A percentile compares a stretch with the other conserved stretches of the same genome.
phyloP scores from a whole-genome alignment of 179 eudicot species.

The Carnegiea gigantea region DNA sequence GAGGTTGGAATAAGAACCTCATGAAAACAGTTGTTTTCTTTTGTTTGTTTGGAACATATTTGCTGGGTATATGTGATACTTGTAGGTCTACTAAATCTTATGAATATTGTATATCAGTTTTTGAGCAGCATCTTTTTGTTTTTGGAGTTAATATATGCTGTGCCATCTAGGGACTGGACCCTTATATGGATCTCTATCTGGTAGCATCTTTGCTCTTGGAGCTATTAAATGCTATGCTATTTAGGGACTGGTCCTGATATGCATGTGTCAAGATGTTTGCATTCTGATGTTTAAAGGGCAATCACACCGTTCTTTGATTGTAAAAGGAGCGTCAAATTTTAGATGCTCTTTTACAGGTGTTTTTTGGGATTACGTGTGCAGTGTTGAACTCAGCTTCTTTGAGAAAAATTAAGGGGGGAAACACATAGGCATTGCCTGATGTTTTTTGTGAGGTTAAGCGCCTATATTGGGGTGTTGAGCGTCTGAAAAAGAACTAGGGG shows the following conservation, averaged over 20 bases:
- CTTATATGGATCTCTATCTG: no score
- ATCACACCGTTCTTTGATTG: slow-evolving; percentile 21
- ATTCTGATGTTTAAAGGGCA: slow-evolving; percentile 11
- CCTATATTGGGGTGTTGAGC: neutral
- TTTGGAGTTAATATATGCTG: no score
- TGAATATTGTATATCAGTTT: neutral
- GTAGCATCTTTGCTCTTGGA: neutral
- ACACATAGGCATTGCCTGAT: no score
- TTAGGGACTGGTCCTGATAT: slow-evolving; percentile 31
- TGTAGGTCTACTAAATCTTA: neutral
- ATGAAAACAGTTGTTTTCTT: neutral
- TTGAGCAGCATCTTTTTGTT: neutral
- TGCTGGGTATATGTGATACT: neutral
- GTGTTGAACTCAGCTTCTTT: no score
- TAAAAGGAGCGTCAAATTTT: neutral
- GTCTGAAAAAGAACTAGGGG: neutral
- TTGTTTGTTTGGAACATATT: neutral
- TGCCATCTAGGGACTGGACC: no score
- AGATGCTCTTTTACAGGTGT: neutral
- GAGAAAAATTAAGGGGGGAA: no score
- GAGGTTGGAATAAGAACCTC: neutral
- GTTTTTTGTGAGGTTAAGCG: no score
- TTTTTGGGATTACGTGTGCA: neutral
- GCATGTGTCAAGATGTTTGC: slow-evolving; percentile 22
- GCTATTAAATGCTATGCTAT: slow-evolving; percentile 1